These are phyloP conservation scores for Fraxinus angustifolia DNA, from an alignment of 305 asterid genomes.

Conservation along the genomic window DNA sequence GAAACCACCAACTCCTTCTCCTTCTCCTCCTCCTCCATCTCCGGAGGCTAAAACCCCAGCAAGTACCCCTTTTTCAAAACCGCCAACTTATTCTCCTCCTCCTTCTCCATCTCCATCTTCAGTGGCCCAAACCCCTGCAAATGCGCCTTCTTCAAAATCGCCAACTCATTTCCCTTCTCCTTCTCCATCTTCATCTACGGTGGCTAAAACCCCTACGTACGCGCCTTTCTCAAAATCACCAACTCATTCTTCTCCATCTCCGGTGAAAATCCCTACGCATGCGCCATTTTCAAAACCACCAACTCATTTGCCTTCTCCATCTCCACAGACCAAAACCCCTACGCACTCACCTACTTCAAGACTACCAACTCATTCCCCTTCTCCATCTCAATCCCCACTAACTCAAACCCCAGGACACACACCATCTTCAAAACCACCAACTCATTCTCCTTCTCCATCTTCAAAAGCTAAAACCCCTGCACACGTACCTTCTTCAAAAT, in stretches of 20 bases:
- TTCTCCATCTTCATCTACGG: slow-evolving; percentile 2
- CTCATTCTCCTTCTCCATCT: not conserved
- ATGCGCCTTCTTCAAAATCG: not conserved
- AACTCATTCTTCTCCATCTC: not conserved
- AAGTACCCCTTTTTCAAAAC: not conserved
- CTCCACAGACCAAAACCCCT: not conserved
- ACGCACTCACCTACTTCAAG: not conserved
- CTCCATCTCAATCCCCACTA: not conserved
- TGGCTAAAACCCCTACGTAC: not conserved
- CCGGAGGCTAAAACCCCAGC: not conserved
- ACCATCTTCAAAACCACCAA: not conserved
- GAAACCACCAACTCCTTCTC: slow-evolving; percentile 1
- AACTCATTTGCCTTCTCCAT: slow-evolving; percentile 8
- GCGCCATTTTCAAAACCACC: not conserved
- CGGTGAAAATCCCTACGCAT: not conserved
- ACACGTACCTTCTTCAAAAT: not conserved
- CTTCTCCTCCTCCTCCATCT: not conserved
- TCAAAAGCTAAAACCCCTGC: not conserved
- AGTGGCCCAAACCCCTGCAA: not conserved
- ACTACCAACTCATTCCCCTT: not conserved
- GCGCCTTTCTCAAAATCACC: not conserved
- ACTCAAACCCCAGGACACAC: not conserved
- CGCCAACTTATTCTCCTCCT: not conserved
- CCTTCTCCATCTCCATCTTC: slow-evolving; percentile 3
- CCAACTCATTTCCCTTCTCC: not conserved